phyloP scores from a whole-genome alignment of 768 basidiomycete genomes.

The Termitomyces sp. region DNA sequence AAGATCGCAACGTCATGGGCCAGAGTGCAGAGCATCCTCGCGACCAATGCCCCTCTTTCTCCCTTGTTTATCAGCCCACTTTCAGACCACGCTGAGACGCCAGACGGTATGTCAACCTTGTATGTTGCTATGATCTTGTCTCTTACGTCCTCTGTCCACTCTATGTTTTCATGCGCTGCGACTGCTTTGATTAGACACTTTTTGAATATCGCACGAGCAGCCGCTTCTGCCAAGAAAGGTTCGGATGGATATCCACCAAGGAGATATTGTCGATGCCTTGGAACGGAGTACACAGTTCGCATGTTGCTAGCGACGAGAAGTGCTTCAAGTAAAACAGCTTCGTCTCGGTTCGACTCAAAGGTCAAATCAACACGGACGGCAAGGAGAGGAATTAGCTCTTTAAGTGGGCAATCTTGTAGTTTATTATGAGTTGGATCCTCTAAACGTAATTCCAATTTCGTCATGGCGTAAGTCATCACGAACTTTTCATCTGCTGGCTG shows the following conservation, averaged over 20 bases:
- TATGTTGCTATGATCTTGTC: background rate
- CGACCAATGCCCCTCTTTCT: no score
- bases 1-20: no score
- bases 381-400: background rate
- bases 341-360: background rate
- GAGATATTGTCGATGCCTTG: background rate
- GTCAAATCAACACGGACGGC: background rate
- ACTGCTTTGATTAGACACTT: background rate
- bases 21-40: no score
- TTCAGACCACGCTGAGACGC: no score
- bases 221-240: background rate
- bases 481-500: fast-evolving
- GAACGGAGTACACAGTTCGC: background rate
- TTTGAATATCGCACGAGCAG: background rate
- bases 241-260: background rate
- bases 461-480: background rate
- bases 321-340: background rate
- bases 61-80: no score
- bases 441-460: background rate
- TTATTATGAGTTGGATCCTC: background rate
- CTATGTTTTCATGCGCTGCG: no score
- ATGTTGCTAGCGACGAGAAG: background rate
- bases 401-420: background rate
- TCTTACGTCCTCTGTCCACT: background rate
- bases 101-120: no score